These are phyloP conservation scores for Moesziomyces aphidis DNA, from an alignment of 1,284 basidiomycete genomes.

Conservation along the genomic window DNA sequence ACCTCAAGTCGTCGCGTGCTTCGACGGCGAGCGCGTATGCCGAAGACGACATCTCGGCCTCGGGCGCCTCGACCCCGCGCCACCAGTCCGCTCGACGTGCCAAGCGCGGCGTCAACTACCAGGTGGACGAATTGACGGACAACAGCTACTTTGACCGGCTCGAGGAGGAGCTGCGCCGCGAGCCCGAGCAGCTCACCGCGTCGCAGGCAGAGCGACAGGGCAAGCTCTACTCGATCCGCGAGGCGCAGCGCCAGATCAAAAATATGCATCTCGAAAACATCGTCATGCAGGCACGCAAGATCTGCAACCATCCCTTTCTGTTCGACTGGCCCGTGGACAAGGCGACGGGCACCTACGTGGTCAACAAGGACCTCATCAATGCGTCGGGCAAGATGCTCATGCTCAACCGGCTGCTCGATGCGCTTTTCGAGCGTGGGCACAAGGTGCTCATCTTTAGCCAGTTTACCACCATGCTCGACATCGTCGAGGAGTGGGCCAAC, in stretches of 20 bases:
- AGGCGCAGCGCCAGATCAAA: constrained; percentile 78
- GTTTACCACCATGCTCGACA: constrained; percentile 92
- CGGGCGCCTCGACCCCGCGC: constrained; percentile 39
- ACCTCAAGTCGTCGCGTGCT: constrained; percentile 12
- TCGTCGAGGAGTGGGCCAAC: constrained; percentile 74
- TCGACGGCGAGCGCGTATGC: constrained; percentile 23
- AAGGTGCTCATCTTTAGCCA: constrained; percentile 85
- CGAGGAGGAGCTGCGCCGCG: constrained; percentile 31
- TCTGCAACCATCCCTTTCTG: constrained; percentile 92
- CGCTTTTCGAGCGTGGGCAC: constrained; percentile 83
- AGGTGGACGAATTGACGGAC: constrained; percentile 49
- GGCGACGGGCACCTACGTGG: constrained; percentile 70
- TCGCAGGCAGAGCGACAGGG: constrained; percentile 52
- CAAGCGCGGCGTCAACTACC: constrained; percentile 38
- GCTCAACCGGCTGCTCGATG: constrained; percentile 85
- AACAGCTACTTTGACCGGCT: constrained; percentile 44
- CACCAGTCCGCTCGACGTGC: constrained; percentile 20
- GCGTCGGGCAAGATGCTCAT: constrained; percentile 97
- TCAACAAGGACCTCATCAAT: constrained; percentile 78
- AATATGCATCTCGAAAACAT: constrained; percentile 92
- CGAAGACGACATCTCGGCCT: constrained; percentile 19
- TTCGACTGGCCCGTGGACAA: constrained; percentile 88
- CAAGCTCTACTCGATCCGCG: constrained; percentile 50
- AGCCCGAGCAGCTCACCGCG: constrained; percentile 24
- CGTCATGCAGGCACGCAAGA: constrained; percentile 82